A percentile compares a stretch with the other conserved stretches of the same genome.
phyloP scores from a whole-genome alignment of 2,329 filamentous ascomycete genomes.

The Thielaviopsis ethacetica region DNA sequence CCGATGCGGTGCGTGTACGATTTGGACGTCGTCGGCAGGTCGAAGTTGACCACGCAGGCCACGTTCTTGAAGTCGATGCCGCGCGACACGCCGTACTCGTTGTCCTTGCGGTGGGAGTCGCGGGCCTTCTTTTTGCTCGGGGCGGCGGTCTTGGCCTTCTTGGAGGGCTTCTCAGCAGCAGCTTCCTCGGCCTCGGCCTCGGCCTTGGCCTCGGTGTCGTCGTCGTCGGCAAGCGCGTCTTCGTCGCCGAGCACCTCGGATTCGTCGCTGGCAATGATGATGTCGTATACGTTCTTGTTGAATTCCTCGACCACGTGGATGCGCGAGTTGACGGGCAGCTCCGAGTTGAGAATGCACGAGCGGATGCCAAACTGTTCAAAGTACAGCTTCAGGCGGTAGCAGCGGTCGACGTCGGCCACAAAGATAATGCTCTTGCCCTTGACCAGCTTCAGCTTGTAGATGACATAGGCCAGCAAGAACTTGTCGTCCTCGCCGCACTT shows the following conservation, averaged over 20 bases:
- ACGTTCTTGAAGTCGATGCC: slow-evolving; percentile 97
- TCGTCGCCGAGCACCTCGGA: slow-evolving; percentile 64
- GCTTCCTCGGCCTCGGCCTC: slow-evolving; percentile 18
- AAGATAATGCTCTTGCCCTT: slow-evolving; percentile 68
- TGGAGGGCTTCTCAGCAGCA: slow-evolving; percentile 13
- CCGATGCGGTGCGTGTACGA: slow-evolving; percentile 97
- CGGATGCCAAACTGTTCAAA: slow-evolving; percentile 94
- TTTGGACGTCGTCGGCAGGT: slow-evolving; percentile 72
- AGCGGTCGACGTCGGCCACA: slow-evolving; percentile 71
- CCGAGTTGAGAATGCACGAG: slow-evolving; percentile 84
- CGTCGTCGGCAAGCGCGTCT: slow-evolving; percentile 25
- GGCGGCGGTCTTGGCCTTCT: slow-evolving; percentile 15
- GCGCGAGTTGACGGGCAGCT: slow-evolving; percentile 81
- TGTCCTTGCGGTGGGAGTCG: slow-evolving; percentile 49
- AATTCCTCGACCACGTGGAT: slow-evolving; percentile 95
- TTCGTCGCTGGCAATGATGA: slow-evolving; percentile 91
- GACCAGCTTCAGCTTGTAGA: slow-evolving; percentile 59
- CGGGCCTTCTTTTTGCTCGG: slow-evolving; percentile 39
- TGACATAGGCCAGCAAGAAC: slow-evolving; percentile 54
- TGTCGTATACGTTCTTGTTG: slow-evolving; percentile 92
- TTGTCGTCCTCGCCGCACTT: slow-evolving; percentile 95
- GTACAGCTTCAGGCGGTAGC: slow-evolving; percentile 85
- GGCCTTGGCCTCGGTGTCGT: slow-evolving; percentile 29
- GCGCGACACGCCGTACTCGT: slow-evolving; percentile 87
- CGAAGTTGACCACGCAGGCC: slow-evolving; percentile 89